Conservation (phyloP, 1,284 basidiomycete species). For the Fomitopsis betulina region DNA sequence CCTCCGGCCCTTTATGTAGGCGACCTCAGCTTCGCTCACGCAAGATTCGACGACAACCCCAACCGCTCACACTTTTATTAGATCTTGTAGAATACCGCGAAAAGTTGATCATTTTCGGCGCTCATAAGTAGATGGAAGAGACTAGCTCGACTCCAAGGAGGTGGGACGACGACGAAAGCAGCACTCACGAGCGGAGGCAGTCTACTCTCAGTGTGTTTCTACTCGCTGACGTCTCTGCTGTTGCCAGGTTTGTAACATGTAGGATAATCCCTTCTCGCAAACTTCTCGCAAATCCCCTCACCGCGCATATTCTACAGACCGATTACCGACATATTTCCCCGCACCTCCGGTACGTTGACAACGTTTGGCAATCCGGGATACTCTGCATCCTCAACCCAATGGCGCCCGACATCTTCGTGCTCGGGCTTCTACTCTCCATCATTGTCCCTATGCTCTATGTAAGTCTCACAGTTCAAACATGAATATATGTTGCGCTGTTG, state of each 20-base stretch:
- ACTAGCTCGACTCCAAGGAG: no score
- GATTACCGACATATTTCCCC: slow-evolving; percentile 68
- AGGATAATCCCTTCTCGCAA: slow-evolving; percentile 62
- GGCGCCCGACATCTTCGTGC: slow-evolving; percentile 65
- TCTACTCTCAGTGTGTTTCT: slow-evolving; percentile 32
- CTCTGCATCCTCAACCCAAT: slow-evolving; percentile 73
- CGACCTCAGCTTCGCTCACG: no score
- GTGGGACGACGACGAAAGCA: background rate
- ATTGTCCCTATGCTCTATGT: slow-evolving; percentile 74
- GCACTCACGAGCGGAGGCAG: slow-evolving; percentile 6
- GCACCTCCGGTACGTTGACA: slow-evolving; percentile 81
- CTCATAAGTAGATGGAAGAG: no score
- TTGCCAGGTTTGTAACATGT: background rate
- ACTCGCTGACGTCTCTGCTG: background rate
- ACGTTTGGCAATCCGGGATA: slow-evolving; percentile 72
- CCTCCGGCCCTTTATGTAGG: no score
- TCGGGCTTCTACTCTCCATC: slow-evolving; percentile 71
- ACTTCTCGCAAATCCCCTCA: slow-evolving; percentile 73
- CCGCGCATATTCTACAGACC: slow-evolving; percentile 67
- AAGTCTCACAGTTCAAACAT: slow-evolving; percentile 25
- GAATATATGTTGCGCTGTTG: slow-evolving; percentile 37
- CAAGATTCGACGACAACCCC: no score
- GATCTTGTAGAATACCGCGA: no score
- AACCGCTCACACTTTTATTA: no score
- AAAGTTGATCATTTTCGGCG: no score